phyloP scores from a whole-genome alignment of 768 basidiomycete genomes.

The Naematelia encephala region DNA sequence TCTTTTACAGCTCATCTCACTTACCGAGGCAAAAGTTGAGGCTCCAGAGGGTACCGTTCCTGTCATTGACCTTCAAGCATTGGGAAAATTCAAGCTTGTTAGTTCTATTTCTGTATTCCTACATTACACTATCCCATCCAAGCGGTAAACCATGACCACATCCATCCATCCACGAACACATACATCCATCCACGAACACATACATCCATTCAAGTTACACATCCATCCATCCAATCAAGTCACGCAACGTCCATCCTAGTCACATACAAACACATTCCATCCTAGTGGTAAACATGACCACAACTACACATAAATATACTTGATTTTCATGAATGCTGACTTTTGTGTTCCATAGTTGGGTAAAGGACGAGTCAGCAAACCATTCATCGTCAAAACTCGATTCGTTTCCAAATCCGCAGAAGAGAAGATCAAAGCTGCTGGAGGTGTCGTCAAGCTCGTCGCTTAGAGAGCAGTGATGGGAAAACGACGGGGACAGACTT shows the following conservation, averaged over 20 bases:
- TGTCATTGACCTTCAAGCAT: constrained; percentile 69
- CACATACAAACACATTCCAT: too few species aligned
- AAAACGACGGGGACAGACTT: neutral
- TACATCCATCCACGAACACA: too few species aligned
- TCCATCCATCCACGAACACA: too few species aligned
- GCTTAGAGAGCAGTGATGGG: constrained; percentile 59
- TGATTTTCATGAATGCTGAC: too few species aligned
- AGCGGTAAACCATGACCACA: too few species aligned
- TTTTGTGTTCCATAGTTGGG: constrained; percentile 60
- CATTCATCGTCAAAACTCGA: constrained; percentile 97
- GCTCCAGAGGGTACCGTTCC: constrained; percentile 62
- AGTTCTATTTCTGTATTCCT: constrained; percentile 16
- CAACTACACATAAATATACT: too few species aligned
- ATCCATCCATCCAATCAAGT: too few species aligned
- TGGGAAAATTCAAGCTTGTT: constrained; percentile 51
- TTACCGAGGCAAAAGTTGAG: constrained; percentile 49
- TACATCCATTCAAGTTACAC: too few species aligned
- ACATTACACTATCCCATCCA: too few species aligned
- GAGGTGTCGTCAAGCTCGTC: constrained; percentile 86
- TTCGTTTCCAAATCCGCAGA: constrained; percentile 85
- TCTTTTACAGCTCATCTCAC: constrained; percentile 50
- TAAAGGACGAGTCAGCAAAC: constrained; percentile 75
- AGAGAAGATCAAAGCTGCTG: constrained; percentile 61
- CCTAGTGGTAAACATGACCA: too few species aligned
- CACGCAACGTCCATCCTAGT: too few species aligned